These are phyloP conservation scores for Penicillium salamii DNA, from an alignment of 495 filamentous ascomycete genomes.

Conservation along the genomic window DNA sequence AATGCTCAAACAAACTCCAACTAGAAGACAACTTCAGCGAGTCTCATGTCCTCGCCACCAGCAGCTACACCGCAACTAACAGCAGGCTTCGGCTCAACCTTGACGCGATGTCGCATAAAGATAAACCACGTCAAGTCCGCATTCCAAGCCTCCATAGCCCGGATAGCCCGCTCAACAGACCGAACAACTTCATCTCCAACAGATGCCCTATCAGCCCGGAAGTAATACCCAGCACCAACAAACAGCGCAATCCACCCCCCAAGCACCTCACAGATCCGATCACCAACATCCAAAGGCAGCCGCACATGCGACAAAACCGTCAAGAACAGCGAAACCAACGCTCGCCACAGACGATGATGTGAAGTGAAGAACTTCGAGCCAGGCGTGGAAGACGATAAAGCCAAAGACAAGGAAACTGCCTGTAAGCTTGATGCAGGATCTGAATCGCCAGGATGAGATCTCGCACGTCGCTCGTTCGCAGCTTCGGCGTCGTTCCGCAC, in stretches of 20 bases:
- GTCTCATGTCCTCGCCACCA: constrained; percentile 21
- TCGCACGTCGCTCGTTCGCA: constrained; percentile 28
- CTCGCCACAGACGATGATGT: constrained; percentile 37
- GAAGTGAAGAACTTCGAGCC: constrained; percentile 37
- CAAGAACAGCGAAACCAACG: constrained; percentile 39
- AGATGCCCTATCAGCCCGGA: constrained; percentile 3
- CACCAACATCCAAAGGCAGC: constrained; percentile 34
- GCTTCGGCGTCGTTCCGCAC: constrained; percentile 38
- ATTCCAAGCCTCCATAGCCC: constrained; percentile 46
- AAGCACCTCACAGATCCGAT: constrained; percentile 39
- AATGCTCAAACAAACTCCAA: neutral
- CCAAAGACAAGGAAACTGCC: constrained; percentile 18
- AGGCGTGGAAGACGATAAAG: constrained; percentile 22
- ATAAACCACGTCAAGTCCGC: constrained; percentile 47
- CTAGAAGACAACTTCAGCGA: constrained; percentile 34
- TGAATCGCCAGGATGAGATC: neutral
- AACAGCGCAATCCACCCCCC: constrained; percentile 38
- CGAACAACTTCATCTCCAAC: neutral
- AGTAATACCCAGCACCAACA: constrained; percentile 37
- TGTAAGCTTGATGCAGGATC: neutral
- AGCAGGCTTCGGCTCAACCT: neutral
- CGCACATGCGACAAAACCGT: constrained; percentile 38
- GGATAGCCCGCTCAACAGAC: constrained; percentile 31
- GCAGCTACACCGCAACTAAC: neutral
- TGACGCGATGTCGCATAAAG: constrained; percentile 24